Evolutionary conservation across 768 basidiomycete genomes (phyloP), one percentile per base, ranked within the genome.

Genomic region (Saitozyma podzolica): DNA sequence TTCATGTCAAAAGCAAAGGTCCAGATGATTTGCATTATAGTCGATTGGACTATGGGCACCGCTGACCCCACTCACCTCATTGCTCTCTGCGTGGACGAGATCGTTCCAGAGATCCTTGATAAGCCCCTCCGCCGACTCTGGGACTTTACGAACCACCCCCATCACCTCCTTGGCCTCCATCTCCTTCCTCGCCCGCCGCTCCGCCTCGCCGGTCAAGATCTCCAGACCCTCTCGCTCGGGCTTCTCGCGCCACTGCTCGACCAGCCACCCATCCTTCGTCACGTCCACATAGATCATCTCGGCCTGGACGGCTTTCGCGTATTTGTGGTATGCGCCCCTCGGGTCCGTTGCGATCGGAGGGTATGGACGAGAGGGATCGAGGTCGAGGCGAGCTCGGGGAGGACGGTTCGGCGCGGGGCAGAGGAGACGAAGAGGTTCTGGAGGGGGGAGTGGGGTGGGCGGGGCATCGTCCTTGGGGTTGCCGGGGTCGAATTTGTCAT

Each of bases 231-330:
- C 74, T 8, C 71, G 29, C 52, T 75, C 74, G 9, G 61, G 17
- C 40, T 52, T 63, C 59, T 69, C 71, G 40, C 58, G 61, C 71
- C 72, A 75, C 42, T 75, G 74, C 54, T 75, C 71, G 17, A 56
- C 55, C 20, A 75, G 49, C 74, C 74, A 75, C 37, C 74, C 74
- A 49, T 75, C 74, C 55, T 73, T 73, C 39, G 74, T 75, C 0
- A 75, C 65, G 47, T 75, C 74, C 45, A 75, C 57, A 45, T 61
- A 67, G n/a, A 73, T 66, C 17, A 54, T 37, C 40, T 75, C 69
- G 40, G 9, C 43, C 40, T 65, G 55, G 5, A 66, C 64, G 4
- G 63, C 69, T 49, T 64, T 61, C 14, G 74, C 71, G 55, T 75
- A 75, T 39, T 68, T 67, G 66, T 69, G 51, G 52, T 75, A 73